Percentiles rank a stretch among this genome's conserved stretches.
phyloP scores from a whole-genome alignment of 2,329 filamentous ascomycete genomes.

The Diaporthe longicolla region DNA sequence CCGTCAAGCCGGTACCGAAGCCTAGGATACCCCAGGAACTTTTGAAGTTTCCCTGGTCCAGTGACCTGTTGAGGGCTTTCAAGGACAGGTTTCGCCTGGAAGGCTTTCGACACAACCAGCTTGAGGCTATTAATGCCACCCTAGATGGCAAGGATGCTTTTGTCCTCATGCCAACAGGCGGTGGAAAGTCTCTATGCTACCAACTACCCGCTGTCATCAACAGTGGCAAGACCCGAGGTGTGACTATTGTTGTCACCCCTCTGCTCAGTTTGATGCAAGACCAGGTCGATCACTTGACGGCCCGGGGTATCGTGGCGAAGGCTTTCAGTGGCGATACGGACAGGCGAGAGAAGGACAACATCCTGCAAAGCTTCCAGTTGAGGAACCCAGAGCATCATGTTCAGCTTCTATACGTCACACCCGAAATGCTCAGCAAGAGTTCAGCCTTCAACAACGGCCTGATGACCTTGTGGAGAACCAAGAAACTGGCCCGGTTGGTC shows the following conservation, averaged over 20 bases:
- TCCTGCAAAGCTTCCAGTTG: conserved; percentile 75
- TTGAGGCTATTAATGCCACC: conserved; percentile 96
- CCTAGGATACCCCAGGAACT: conserved; percentile 62
- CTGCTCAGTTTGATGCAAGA: conserved; percentile 97
- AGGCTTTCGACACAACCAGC: conserved; percentile 90
- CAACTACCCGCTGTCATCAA: conserved; percentile 90
- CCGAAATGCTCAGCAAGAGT: conserved; percentile 95
- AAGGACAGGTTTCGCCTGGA: conserved; percentile 87
- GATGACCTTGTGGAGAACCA: conserved; percentile 75
- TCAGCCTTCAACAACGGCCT: conserved; percentile 76
- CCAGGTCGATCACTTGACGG: conserved; percentile 86
- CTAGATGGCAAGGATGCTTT: conserved; percentile 90
- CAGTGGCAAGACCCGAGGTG: conserved; percentile 84
- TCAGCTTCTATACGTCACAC: conserved; percentile 93
- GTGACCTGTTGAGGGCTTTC: conserved; percentile 84
- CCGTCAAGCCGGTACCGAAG: conserved; percentile 49
- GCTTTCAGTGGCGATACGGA: conserved; percentile 85
- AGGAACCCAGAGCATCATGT: conserved; percentile 80
- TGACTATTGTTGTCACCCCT: conserved; percentile 96
- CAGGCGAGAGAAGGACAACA: conserved; percentile 71
- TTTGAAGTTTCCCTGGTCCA: conserved; percentile 84
- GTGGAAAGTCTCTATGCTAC: conserved; percentile 97
- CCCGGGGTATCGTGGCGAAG: conserved; percentile 82
- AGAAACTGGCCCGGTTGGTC: conserved; percentile 88
- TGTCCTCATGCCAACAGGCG: conserved; percentile 97